Evolutionary conservation across 441 rosid species (phyloP).

Genomic region (Adansonia gregorii): DNA sequence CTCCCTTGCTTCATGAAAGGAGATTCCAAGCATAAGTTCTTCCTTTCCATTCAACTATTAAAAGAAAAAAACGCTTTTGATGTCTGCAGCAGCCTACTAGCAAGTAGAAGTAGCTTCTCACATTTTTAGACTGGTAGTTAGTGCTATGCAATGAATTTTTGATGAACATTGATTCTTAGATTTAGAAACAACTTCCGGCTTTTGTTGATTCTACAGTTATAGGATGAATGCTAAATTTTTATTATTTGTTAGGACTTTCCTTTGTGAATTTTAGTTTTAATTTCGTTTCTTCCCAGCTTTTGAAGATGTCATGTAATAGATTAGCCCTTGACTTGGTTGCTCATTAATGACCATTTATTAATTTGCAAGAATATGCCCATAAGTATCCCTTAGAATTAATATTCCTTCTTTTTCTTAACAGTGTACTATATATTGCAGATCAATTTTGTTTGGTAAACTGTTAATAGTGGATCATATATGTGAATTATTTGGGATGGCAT

Average conservation of each 20-base stretch:
- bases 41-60: too few species aligned
- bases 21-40: too few species aligned
- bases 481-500: neutral
- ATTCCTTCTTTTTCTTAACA: conserved; percentile 55
- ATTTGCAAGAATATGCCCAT: conserved; percentile 47
- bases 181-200: conserved; percentile 38
- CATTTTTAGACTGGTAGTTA: neutral
- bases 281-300: conserved; percentile 2
- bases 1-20: too few species aligned
- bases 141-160: conserved; percentile 30
- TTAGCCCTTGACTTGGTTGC: neutral
- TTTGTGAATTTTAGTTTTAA: neutral
- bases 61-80: too few species aligned
- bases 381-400: conserved; percentile 44
- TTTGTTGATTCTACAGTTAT: conserved; percentile 39
- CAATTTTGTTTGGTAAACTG: neutral
- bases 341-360: conserved; percentile 18
- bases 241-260: neutral
- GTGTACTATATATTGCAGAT: conserved; percentile 31
- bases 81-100: too few species aligned
- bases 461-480: neutral
- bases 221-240: conserved; percentile 40
- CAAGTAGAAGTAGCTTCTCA: too few species aligned
- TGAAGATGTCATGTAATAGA: neutral
- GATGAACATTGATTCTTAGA: conserved; percentile 35